Conservation (phyloP, 495 filamentous ascomycete species). For the Penicillium verhagenii region DNA sequence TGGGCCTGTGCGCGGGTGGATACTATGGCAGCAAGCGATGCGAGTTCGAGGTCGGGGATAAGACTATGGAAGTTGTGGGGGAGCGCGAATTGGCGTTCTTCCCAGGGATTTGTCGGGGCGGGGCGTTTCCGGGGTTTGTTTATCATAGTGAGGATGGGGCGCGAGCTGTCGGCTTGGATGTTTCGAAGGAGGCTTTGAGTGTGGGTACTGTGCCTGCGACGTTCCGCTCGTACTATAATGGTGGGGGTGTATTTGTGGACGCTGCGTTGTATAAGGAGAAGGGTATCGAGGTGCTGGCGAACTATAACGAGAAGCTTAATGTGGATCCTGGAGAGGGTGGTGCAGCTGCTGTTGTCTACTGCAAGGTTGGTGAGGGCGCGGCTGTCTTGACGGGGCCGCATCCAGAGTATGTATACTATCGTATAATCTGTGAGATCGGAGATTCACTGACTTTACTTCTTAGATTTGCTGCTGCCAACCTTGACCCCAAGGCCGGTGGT, state of each 20-base stretch:
- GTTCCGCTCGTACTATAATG: constrained; percentile 88
- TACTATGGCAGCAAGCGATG: constrained; percentile 82
- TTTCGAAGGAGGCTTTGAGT: constrained; percentile 61
- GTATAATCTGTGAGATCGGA: neutral
- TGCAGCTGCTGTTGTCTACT: constrained; percentile 78
- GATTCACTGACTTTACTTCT: constrained; percentile 13
- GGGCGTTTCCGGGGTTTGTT: constrained; percentile 86
- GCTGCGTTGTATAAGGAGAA: constrained; percentile 57
- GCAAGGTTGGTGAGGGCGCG: constrained; percentile 80
- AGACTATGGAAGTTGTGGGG: constrained; percentile 80
- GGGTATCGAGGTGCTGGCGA: constrained; percentile 79
- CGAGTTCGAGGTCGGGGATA: constrained; percentile 88
- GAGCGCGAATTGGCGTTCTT: constrained; percentile 85
- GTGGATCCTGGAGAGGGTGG: constrained; percentile 70
- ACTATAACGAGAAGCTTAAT: constrained; percentile 71
- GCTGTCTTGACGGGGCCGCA: constrained; percentile 85
- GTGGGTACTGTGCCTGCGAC: constrained; percentile 53
- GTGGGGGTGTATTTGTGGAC: constrained; percentile 92
- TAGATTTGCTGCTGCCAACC: constrained; percentile 82
- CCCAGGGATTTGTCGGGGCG: constrained; percentile 79
- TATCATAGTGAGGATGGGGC: constrained; percentile 90
- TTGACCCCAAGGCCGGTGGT: constrained; percentile 59
- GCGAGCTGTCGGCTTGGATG: constrained; percentile 64
- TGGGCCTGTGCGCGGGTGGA: constrained; percentile 92
- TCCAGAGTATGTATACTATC: constrained; percentile 75